Base-by-base conservation (phyloP, 2,329 filamentous ascomycete species). In the Pezicula carpinea region DNA sequence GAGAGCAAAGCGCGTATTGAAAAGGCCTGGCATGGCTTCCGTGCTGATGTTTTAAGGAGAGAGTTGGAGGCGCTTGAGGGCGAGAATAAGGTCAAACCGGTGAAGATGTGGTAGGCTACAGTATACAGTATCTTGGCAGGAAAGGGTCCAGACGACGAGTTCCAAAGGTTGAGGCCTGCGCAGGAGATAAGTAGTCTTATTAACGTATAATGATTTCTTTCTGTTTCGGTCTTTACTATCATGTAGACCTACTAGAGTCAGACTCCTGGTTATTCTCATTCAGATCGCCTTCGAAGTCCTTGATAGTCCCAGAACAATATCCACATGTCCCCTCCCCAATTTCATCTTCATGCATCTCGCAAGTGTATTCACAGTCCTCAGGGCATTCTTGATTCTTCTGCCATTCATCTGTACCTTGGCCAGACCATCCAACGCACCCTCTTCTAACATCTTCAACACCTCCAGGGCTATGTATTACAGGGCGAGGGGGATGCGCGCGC, bases 21-120 rank as follows among this genome's bases (percentile, higher is more conserved):
- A 64, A 73, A 65, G 43, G 83, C 83, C 0, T 86, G 83, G 51
- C 70, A 76, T 54, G 73, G 70, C 47, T 85, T 85, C 61, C 74
- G 74, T 48, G 79, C 78, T 0, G 83, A 87, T 65, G 72, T 77
- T n/a, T 60, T 87, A 57, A 74, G 77, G 56, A 73, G 71, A 51
- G 73, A 86, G 65, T 75, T 82, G 8, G 69, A 78, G 53, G 58
- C 65, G 21, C 53, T 87, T 49, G 80, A 85, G 51, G 65, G 61
- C 1, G 64, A 61, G 1, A 54, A 62, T 17, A 59, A n/a, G n/a
- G n/a, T n/a, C n/a, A n/a, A 26, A 10, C 23, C 23, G 3, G 6
- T 26, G 6, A 26, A 26, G 3, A 6, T 26, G 23, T 26, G 23
- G 23, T 26, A 26, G 23, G 5, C 23, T n/a, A n/a, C n/a, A n/a